Evolutionary conservation across 257 asterid genomes (phyloP).

Genomic region (Fraxinus anomala): DNA sequence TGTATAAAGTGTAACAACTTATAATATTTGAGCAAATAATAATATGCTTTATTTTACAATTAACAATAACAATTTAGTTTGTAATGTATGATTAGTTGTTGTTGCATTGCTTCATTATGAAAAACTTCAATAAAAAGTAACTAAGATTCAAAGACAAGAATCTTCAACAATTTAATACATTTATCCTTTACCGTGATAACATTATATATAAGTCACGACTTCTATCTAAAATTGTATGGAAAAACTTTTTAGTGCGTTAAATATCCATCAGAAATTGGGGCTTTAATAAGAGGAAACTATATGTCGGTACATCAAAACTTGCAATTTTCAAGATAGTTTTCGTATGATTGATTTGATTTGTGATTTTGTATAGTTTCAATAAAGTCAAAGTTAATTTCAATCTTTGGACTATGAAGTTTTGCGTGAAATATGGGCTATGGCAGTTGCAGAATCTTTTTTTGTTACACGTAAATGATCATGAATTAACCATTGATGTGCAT

Average conservation of each 20-base stretch:
- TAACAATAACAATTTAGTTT: neutral
- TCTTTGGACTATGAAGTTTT: too few relatives aligned
- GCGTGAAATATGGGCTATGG: too few relatives aligned
- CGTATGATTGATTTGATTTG: too few relatives aligned
- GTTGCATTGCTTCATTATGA: constrained; percentile 19
- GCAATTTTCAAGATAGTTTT: too few relatives aligned
- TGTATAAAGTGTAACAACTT: constrained; percentile 13
- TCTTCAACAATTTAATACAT: neutral
- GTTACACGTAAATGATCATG: neutral
- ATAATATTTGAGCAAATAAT: constrained; percentile 20
- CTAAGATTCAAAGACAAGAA: neutral
- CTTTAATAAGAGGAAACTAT: too few relatives aligned
- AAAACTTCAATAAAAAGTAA: neutral
- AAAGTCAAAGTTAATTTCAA: too few relatives aligned
- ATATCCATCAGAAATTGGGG: neutral
- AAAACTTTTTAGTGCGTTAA: too few relatives aligned
- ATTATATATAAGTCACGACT: neutral
- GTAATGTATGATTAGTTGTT: constrained; percentile 17
- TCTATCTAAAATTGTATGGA: neutral
- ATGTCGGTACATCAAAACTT: too few relatives aligned
- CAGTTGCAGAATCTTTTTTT: too few relatives aligned
- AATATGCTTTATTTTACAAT: constrained; percentile 6
- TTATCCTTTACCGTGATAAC: neutral
- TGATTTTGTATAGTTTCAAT: too few relatives aligned
- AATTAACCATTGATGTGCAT: neutral